phyloP scores from a whole-genome alignment of 495 filamentous ascomycete species.

The Cryomyces minteri region DNA sequence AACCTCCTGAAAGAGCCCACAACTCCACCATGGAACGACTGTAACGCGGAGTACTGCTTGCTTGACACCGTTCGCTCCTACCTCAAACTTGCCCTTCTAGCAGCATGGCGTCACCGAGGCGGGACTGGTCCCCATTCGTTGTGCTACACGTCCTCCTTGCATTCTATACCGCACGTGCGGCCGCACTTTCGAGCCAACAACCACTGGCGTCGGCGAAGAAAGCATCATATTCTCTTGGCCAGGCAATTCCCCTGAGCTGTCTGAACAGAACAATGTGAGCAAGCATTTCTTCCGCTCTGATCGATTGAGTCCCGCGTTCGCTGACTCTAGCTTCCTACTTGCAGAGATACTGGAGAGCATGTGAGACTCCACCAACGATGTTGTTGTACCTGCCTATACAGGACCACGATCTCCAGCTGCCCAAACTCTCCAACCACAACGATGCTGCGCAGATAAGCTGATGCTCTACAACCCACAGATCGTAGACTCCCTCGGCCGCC shows the following conservation, averaged over 20 bases:
- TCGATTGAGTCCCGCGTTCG: not conserved
- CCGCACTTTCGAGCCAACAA: conserved; percentile 13
- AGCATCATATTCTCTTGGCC: conserved; percentile 22
- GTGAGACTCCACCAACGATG: conserved; percentile 20
- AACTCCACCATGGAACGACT: no score
- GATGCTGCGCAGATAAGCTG: no score
- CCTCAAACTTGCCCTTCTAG: no score
- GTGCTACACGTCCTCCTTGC: not conserved
- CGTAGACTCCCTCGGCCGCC: conserved; percentile 55
- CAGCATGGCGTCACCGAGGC: no score
- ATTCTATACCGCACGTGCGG: not conserved
- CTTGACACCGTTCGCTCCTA: no score
- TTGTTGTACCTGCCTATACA: not conserved
- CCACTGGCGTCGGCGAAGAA: conserved; percentile 7
- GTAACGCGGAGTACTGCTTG: no score
- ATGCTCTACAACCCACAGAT: conserved; percentile 33
- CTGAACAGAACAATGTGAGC: conserved; percentile 49
- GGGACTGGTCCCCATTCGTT: no score
- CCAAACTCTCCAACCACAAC: not conserved
- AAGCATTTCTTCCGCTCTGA: not conserved
- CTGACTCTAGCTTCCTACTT: not conserved
- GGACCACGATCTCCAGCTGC: not conserved
- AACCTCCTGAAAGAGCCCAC: no score
- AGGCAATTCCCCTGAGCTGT: conserved; percentile 42
- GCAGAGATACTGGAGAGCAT: conserved; percentile 43